Evolutionary conservation across 305 asterid species (phyloP), one percentile per base, ranked within the genome.

Genomic region (Rubia peregrina): DNA sequence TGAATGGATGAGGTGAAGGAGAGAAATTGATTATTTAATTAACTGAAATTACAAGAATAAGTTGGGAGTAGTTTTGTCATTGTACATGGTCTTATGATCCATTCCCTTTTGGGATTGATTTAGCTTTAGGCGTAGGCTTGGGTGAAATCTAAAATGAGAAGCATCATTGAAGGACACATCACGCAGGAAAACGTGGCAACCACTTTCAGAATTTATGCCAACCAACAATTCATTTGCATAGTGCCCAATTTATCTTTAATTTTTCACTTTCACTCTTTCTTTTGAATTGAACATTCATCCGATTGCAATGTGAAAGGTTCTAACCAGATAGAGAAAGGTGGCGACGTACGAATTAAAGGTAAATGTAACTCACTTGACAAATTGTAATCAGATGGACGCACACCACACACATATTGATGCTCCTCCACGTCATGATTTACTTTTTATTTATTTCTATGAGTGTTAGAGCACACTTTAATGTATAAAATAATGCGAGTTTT

Each of bases 21-120:
- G n/a, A n/a, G n/a, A n/a, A n/a, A n/a, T n/a, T n/a, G n/a, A n/a
- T n/a, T n/a, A n/a, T n/a, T n/a, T n/a, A n/a, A n/a, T n/a, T n/a
- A n/a, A n/a, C n/a, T n/a, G n/a, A n/a, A n/a, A n/a, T n/a, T n/a
- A n/a, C n/a, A n/a, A n/a, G n/a, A n/a, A n/a, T n/a, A n/a, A n/a
- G n/a, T n/a, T n/a, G n/a, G n/a, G n/a, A n/a, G n/a, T n/a, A n/a
- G n/a, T n/a, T n/a, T n/a, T n/a, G n/a, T n/a, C n/a, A n/a, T n/a
- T n/a, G n/a, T n/a, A n/a, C n/a, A n/a, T n/a, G n/a, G n/a, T n/a
- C n/a, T n/a, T 16, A 67, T 2, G 9, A 38, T n/a, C 46, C 62
- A 33, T 51, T 26, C 7, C 30, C 62, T 51, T 68, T 33, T 17
- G 38, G 41, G 14, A n/a, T 66, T 66, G 71, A 56, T 72, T 33